phyloP scores from a whole-genome alignment of 345 rosid species.

The Euphorbia pulcherrima region DNA sequence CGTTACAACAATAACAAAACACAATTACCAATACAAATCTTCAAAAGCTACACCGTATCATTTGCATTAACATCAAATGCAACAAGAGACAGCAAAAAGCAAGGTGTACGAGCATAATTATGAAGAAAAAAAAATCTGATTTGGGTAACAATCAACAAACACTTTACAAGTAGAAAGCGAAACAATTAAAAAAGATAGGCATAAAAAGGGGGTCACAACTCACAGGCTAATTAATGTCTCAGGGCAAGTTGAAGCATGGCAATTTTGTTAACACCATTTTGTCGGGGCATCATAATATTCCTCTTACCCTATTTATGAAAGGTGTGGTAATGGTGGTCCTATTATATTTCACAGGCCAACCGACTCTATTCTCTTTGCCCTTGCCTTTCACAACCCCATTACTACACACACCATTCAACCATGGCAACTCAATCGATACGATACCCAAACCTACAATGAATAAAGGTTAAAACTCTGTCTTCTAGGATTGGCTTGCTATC shows the following conservation, averaged over 20 bases:
- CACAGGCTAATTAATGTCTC: background rate
- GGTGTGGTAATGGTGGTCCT: conserved; percentile 4
- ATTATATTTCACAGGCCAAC: background rate
- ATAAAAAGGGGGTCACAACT: too few species aligned
- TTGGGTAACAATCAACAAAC: background rate
- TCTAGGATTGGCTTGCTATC: background rate
- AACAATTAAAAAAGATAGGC: background rate
- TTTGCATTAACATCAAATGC: background rate
- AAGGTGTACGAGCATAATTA: background rate
- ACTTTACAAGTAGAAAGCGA: background rate
- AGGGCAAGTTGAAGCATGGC: conserved; percentile 1
- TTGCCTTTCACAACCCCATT: background rate
- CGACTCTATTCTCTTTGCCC: background rate
- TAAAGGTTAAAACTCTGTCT: too few species aligned
- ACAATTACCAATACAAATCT: too few species aligned
- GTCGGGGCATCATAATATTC: background rate
- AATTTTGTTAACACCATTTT: background rate
- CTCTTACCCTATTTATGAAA: conserved; percentile 1
- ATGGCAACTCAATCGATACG: background rate
- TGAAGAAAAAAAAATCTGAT: background rate
- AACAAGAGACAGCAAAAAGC: background rate
- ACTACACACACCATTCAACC: background rate
- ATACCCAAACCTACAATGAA: too few species aligned
- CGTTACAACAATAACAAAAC: too few species aligned
- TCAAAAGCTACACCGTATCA: too few species aligned